A percentile compares a stretch with the other conserved stretches of the same genome.
These are phyloP conservation scores for Isatis tinctoria DNA, from an alignment of 345 rosid genomes.

Conservation along the genomic window DNA sequence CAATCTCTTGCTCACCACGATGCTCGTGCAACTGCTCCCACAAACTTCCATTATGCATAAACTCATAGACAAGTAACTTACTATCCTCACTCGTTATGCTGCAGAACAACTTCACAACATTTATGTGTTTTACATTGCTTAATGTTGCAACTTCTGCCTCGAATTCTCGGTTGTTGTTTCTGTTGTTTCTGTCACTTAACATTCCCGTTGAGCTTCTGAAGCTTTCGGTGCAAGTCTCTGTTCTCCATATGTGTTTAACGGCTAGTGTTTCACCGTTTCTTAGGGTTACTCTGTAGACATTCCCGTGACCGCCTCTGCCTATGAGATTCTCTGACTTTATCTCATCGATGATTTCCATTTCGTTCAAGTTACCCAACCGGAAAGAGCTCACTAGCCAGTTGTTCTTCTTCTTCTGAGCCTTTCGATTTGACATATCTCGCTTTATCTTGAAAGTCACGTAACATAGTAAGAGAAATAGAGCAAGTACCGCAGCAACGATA, in stretches of 20 bases:
- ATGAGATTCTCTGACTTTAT: constrained; percentile 64
- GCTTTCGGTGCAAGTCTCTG: constrained; percentile 19
- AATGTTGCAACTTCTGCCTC: constrained; percentile 69
- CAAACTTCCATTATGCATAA: constrained; percentile 72
- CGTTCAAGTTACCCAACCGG: constrained; percentile 48
- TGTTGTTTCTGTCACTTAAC: constrained; percentile 32
- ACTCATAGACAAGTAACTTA: constrained; percentile 83
- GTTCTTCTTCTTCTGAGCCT: constrained; percentile 32
- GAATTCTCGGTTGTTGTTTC: constrained; percentile 40
- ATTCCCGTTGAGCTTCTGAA: constrained; percentile 48
- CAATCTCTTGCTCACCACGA: constrained; percentile 42
- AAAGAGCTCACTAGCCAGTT: constrained; percentile 72
- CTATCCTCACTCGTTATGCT: constrained; percentile 88
- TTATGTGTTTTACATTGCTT: constrained; percentile 76
- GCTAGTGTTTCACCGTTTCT: constrained; percentile 60
- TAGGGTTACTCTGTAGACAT: constrained; percentile 67
- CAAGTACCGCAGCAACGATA: constrained; percentile 35
- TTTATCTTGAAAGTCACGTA: constrained; percentile 37
- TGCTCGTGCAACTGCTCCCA: constrained; percentile 77
- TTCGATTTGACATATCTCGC: constrained; percentile 27
- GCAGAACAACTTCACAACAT: constrained; percentile 79
- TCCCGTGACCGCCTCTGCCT: constrained; percentile 87
- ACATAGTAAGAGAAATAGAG: constrained; percentile 34
- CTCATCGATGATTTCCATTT: constrained; percentile 57
- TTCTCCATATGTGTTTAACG: constrained; percentile 70